Base-by-base conservation (phyloP, 108 stramenopile genomes). In the Fragilaria crotonensis region DNA sequence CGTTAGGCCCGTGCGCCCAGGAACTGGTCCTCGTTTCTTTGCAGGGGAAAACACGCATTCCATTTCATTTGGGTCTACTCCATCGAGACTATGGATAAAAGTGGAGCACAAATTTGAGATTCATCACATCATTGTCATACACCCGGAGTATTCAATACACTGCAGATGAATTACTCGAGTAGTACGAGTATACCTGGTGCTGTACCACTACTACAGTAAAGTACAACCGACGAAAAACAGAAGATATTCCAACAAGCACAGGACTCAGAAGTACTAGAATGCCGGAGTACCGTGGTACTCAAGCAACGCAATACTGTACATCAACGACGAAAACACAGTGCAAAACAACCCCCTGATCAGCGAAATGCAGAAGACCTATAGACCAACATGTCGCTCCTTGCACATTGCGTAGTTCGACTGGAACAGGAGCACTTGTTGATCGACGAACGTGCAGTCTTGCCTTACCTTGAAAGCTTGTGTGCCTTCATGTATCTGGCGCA, bases 41-140 rank as follows among this genome's bases (percentile, higher is more conserved):
- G 91, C 87, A 2, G 83, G 84, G 33, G 83, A 84, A 41, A 87
- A 93, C 23, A 76, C 62, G 46, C 91, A 93, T 44, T 72, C 81
- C 53, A 86, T 72, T 9, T 25, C 47, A 21, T 45, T 26, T 2
- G 52, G 3, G 45, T 77, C 73, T 3, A 89, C 48, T 0, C 81
- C 87, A 22, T 87, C 84, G 25, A 74, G 46, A 27, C 72, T 83
- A 27, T 5, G 26, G 19, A 14, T 46, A 27, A 1, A 25, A 30
- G 49, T 57, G 46, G 14, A 60, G 23, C 1, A 66, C 29, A 26
- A 11, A 18, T 7, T 56, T 9, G 18, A 19, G 19, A 22, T 41
- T 14, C 36, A 41, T 41, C 14, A 14, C 7, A 41, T 59, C 5
- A 41, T 11, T 11, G 36, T 41, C 14, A 41, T 14, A 41, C 11